Evolutionary conservation across 148 eudicot genomes (phyloP).

Genomic region (Beta vulgaris): DNA sequence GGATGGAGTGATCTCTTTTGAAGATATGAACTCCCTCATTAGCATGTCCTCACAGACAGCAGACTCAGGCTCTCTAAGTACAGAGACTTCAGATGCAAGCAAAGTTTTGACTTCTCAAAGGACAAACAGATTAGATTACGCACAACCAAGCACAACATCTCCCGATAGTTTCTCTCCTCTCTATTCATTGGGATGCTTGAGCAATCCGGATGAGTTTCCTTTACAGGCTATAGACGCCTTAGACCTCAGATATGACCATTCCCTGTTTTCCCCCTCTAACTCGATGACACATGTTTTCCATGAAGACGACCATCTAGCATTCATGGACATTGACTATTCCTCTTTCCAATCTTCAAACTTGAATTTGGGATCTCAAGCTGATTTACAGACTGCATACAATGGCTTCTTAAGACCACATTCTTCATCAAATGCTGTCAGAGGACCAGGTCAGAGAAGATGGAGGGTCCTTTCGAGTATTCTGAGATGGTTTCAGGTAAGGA

Average conservation of each 20-base stretch:
- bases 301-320: constrained; percentile 44
- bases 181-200: constrained; percentile 52
- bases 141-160: constrained; percentile 39
- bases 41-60: constrained; percentile 35
- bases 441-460: constrained; percentile 61
- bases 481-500: constrained; percentile 45
- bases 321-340: constrained; percentile 47
- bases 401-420: constrained; percentile 34
- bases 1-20: constrained; percentile 60
- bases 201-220: constrained; percentile 53
- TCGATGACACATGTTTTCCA: constrained; percentile 42
- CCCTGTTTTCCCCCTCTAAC: constrained; percentile 47
- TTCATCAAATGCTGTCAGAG: constrained; percentile 20
- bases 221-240: constrained; percentile 41
- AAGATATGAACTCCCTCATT: constrained; percentile 56
- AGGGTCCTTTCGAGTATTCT: constrained; percentile 31
- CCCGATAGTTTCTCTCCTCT: constrained; percentile 63
- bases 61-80: constrained; percentile 35
- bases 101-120: constrained; percentile 37
- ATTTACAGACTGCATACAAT: constrained; percentile 35
- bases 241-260: constrained; percentile 49
- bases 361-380: constrained; percentile 33
- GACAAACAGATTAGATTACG: constrained; percentile 29
- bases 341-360: constrained; percentile 36
- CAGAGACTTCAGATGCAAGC: constrained; percentile 36